Conservation (phyloP, 2,329 filamentous ascomycete genomes). For the Rhinocladiella mackenziei region DNA sequence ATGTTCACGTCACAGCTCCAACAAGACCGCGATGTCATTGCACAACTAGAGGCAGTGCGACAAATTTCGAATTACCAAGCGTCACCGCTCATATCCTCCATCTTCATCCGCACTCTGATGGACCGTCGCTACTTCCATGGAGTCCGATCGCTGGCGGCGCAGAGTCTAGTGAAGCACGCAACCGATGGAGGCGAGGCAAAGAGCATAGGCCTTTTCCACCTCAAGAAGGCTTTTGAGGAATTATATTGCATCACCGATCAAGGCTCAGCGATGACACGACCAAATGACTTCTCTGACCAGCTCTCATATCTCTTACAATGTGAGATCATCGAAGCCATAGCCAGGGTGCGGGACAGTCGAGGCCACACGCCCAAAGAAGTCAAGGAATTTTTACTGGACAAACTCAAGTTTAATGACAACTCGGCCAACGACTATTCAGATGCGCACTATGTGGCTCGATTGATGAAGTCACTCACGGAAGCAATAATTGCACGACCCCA, state of each 20-base stretch:
- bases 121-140: constrained; percentile 91
- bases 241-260: constrained; percentile 75
- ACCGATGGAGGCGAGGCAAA: constrained; percentile 57
- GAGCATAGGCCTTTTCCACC: constrained; percentile 76
- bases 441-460: constrained; percentile 76
- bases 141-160: constrained; percentile 79
- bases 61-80: constrained; percentile 65
- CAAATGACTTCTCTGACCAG: constrained; percentile 89
- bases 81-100: constrained; percentile 80
- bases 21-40: constrained; percentile 93
- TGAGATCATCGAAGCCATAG: constrained; percentile 75
- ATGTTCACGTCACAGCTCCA: constrained; percentile 98
- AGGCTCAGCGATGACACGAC: constrained; percentile 66
- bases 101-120: constrained; percentile 83
- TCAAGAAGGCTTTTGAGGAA: constrained; percentile 79
- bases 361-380: constrained; percentile 75
- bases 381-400: constrained; percentile 79
- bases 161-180: constrained; percentile 72
- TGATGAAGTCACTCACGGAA: constrained; percentile 64
- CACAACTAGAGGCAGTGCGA: constrained; percentile 71
- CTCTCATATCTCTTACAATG: constrained; percentile 79
- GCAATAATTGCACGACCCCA: constrained; percentile 48
- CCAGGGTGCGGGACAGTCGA: constrained; percentile 68
- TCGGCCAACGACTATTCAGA: constrained; percentile 85
- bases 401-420: constrained; percentile 92